Evolutionary conservation across 345 rosid genomes (phyloP).

Genomic region (Eutrema yunnanense): DNA sequence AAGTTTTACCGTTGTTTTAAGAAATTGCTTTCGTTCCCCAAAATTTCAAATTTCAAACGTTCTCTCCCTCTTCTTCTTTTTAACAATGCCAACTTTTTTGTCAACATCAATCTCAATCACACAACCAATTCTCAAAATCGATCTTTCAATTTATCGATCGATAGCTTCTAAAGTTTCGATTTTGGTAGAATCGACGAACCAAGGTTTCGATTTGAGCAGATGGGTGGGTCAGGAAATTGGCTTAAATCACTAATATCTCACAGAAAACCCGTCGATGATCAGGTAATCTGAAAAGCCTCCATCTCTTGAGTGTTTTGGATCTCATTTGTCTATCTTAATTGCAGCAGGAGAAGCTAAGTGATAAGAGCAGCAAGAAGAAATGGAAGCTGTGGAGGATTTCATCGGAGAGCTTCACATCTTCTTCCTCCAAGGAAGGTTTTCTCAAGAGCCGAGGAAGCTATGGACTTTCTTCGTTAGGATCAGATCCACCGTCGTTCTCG

Average conservation of each 20-base stretch:
- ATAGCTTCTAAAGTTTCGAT: not conserved
- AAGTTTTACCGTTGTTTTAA: constrained; percentile 22
- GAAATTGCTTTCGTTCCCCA: constrained; percentile 25
- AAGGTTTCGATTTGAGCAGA: constrained; percentile 16
- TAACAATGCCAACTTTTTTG: constrained; percentile 7
- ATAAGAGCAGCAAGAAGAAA: constrained; percentile 30
- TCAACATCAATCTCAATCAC: constrained; percentile 26
- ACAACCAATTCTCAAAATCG: not conserved
- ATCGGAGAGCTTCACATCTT: constrained; percentile 29
- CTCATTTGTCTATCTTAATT: not conserved
- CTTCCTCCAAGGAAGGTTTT: constrained; percentile 21
- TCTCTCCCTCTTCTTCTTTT: constrained; percentile 3
- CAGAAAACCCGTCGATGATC: constrained; percentile 15
- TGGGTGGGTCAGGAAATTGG: constrained; percentile 37
- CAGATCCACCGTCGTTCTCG: constrained; percentile 28
- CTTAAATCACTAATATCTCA: constrained; percentile 26
- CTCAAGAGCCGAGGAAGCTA: constrained; percentile 24
- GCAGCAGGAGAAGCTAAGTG: constrained; percentile 17
- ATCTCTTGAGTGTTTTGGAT: not conserved
- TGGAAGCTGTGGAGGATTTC: constrained; percentile 37
- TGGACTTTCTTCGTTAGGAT: constrained; percentile 22
- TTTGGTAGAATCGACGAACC: not conserved
- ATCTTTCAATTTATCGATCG: not conserved
- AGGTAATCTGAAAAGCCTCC: not conserved
- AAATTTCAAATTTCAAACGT: constrained; percentile 28